Conservation (phyloP, 2,329 filamentous ascomycete genomes). For the Fusarium annulatum region DNA sequence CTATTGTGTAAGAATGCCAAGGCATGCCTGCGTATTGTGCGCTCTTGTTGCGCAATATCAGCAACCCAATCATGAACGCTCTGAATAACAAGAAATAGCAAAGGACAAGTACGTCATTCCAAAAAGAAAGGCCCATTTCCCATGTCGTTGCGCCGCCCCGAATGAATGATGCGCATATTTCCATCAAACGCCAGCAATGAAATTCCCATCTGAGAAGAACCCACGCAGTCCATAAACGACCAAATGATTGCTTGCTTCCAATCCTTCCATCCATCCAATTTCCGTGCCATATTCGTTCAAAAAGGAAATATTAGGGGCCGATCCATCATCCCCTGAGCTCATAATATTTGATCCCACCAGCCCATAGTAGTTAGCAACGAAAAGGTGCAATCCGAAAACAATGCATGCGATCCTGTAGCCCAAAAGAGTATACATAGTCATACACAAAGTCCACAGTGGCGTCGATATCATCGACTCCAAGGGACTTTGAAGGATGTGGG, state of each 20-base stretch:
- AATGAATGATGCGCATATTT: conserved; percentile 30
- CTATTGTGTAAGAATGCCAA: conserved; percentile 32
- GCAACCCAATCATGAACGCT: conserved; percentile 41
- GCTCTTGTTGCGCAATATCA: conserved; percentile 24
- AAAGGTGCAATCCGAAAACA: conserved; percentile 16
- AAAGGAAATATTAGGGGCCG: conserved; percentile 13
- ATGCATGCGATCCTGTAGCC: conserved; percentile 31
- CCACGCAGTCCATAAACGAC: background rate
- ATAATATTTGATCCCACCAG: conserved; percentile 1
- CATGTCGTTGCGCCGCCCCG: conserved; percentile 31
- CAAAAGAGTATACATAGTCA: conserved; percentile 38
- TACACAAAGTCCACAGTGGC: conserved; percentile 33
- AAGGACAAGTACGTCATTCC: conserved; percentile 25
- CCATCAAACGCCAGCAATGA: conserved; percentile 33
- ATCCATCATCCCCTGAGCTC: background rate
- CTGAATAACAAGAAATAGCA: conserved; percentile 26
- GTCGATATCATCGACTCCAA: background rate
- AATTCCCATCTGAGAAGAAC: background rate
- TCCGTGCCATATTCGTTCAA: conserved; percentile 22
- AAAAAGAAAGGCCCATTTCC: conserved; percentile 12
- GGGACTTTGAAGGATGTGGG: conserved; percentile 6
- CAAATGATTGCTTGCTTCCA: conserved; percentile 12
- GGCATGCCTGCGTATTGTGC: conserved; percentile 30
- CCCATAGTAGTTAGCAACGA: background rate
- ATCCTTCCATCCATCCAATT: conserved; percentile 16